Evolutionary conservation across 495 filamentous ascomycete genomes (phyloP).

Genomic region (Podospora sp.): DNA sequence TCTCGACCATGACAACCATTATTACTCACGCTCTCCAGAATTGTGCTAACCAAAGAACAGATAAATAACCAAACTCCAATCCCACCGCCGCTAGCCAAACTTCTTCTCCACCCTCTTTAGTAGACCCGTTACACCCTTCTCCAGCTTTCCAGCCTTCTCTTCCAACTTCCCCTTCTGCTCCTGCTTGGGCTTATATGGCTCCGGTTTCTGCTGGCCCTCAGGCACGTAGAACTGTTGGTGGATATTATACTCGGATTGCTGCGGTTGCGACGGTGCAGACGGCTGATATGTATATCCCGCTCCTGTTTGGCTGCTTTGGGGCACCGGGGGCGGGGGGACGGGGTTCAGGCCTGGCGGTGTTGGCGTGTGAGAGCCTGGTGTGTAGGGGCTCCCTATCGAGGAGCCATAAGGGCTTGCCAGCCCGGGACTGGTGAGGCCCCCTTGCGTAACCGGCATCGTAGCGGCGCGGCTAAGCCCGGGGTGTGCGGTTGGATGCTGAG

Average conservation of each 20-base stretch:
- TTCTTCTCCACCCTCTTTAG: constrained; percentile 91
- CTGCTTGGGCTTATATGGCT: constrained; percentile 55
- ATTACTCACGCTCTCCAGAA: neutral
- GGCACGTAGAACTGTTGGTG: constrained; percentile 80
- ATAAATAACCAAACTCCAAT: neutral
- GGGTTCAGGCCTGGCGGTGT: constrained; percentile 32
- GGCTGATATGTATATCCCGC: constrained; percentile 60
- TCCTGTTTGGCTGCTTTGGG: constrained; percentile 37
- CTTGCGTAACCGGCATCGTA: constrained; percentile 45
- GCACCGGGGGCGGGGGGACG: constrained; percentile 34
- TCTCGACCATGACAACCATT: neutral
- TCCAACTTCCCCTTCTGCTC: constrained; percentile 64
- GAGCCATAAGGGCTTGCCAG: constrained; percentile 42
- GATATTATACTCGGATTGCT: constrained; percentile 58
- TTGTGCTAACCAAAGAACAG: neutral
- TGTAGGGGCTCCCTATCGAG: constrained; percentile 38
- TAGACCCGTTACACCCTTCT: constrained; percentile 77
- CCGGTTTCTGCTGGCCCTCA: constrained; percentile 58
- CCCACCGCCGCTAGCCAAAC: constrained; percentile 50
- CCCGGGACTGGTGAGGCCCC: constrained; percentile 29
- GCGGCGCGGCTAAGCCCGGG: constrained; percentile 44
- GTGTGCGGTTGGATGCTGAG: constrained; percentile 35
- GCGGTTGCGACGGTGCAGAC: constrained; percentile 25
- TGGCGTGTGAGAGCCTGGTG: constrained; percentile 40
- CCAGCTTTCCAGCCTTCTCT: constrained; percentile 66